Conservation (phyloP, 176 grass and related monocot genomes). For the Avena sativa region DNA sequence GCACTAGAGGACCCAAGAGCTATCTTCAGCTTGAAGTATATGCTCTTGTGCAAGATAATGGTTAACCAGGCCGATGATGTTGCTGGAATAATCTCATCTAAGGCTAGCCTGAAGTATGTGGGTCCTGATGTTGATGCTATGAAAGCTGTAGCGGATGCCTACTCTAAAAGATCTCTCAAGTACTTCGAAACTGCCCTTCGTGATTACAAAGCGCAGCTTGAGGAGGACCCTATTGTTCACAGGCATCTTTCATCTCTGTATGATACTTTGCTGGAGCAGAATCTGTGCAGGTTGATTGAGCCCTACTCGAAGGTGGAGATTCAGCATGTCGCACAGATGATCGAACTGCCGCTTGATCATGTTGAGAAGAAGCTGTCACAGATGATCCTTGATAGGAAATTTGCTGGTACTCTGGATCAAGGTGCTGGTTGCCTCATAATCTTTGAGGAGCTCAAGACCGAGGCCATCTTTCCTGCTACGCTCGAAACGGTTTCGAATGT, state of each 20-base stretch:
- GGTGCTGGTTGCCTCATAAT: slow-evolving; percentile 36
- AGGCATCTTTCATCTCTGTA: slow-evolving; percentile 31
- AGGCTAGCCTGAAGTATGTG: slow-evolving; percentile 28
- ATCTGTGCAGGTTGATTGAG: slow-evolving; percentile 23
- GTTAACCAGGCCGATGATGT: slow-evolving; percentile 28
- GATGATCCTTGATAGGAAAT: slow-evolving; percentile 31
- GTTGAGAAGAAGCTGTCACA: slow-evolving; percentile 24
- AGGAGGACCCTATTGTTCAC: slow-evolving; percentile 30
- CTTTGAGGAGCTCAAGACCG: slow-evolving; percentile 10
- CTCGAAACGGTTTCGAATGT: slow-evolving; percentile 17
- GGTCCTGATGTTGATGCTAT: slow-evolving; percentile 32
- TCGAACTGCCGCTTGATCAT: slow-evolving; percentile 17
- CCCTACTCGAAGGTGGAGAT: slow-evolving; percentile 29
- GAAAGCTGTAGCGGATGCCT: slow-evolving; percentile 22
- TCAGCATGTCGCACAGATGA: slow-evolving; percentile 10
- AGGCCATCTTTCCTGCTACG: slow-evolving; percentile 23
- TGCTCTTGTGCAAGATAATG: slow-evolving; percentile 35
- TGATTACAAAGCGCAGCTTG: slow-evolving; percentile 20
- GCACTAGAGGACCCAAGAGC: slow-evolving; percentile 24
- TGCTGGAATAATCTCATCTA: slow-evolving; percentile 31
- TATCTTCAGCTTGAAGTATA: slow-evolving; percentile 31
- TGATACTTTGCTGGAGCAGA: slow-evolving; percentile 27
- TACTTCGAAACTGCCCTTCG: slow-evolving; percentile 23
- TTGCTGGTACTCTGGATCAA: slow-evolving; percentile 17
- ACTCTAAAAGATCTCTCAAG: slow-evolving; percentile 33